Percentiles rank a stretch among this genome's conserved stretches.
Evolutionary conservation across 2,329 filamentous ascomycete species (phyloP).

Genomic region (Fusarium sp.): DNA sequence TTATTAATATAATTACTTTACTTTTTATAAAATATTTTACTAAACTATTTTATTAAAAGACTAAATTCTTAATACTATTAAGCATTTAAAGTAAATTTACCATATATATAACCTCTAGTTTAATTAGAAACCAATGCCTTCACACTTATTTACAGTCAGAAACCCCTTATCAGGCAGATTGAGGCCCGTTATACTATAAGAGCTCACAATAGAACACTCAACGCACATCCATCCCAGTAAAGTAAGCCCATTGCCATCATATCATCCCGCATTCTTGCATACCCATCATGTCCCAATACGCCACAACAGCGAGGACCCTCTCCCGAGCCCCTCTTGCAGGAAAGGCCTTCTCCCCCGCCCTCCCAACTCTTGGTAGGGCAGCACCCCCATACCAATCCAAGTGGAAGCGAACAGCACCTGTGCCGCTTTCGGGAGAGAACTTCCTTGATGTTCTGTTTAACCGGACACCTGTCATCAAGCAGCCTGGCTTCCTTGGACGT

Average conservation of each 20-base stretch:
- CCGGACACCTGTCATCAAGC: neutral
- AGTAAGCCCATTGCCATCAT: neutral
- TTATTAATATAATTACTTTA: no score
- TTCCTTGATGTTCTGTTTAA: neutral
- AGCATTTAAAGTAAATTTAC: no score
- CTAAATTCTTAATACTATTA: no score
- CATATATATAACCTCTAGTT: no score
- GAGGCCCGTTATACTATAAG: neutral
- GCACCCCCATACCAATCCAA: neutral
- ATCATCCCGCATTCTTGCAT: neutral
- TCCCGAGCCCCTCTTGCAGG: neutral
- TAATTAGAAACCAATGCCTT: neutral
- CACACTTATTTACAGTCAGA: fast-evolving
- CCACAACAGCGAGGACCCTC: neutral
- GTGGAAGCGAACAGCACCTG: neutral
- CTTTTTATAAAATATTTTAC: no score
- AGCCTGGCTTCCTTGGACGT: neutral
- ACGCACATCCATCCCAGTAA: neutral
- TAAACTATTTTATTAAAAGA: no score
- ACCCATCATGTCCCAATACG: neutral
- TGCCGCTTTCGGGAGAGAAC: neutral
- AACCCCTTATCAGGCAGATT: neutral
- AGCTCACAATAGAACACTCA: neutral
- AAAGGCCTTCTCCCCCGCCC: neutral
- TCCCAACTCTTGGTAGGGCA: neutral